phyloP scores from a whole-genome alignment of 768 basidiomycete species.

The Leccinum disarticulatum region DNA sequence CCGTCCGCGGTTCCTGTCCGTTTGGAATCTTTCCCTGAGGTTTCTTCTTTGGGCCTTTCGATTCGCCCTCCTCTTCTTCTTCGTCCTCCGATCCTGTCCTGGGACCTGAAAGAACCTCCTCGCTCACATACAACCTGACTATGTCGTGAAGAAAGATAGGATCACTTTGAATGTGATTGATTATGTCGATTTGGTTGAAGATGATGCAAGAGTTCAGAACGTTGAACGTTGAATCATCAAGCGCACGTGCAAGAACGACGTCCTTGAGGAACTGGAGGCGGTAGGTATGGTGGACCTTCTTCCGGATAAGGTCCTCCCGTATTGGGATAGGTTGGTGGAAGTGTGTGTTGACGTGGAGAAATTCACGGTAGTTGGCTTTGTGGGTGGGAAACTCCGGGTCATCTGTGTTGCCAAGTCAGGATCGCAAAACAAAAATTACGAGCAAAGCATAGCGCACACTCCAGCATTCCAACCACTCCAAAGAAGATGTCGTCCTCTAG shows the following conservation, averaged over 20 bases:
- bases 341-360: conserved; percentile 76
- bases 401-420: conserved; percentile 49
- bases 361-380: conserved; percentile 96
- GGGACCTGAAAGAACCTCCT: conserved; percentile 54
- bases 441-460: conserved; percentile 63
- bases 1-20: conserved; percentile 27
- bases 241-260: conserved; percentile 90
- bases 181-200: conserved; percentile 99
- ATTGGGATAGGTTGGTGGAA: conserved; percentile 91
- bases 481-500: conserved; percentile 90
- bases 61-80: conserved; percentile 22
- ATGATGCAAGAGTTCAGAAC: conserved; percentile 97
- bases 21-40: conserved; percentile 38
- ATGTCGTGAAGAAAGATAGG: conserved; percentile 73
- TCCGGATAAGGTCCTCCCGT: conserved; percentile 68
- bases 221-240: conserved; percentile 97
- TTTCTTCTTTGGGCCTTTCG: conserved; percentile 39
- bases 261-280: conserved; percentile 97
- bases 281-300: conserved; percentile 96
- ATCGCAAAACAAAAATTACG: conserved; percentile 2
- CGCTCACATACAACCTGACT: conserved; percentile 72
- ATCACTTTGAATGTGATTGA: conserved; percentile 83
- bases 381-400: conserved; percentile 96
- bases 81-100: conserved; percentile 32
- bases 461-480: conserved; percentile 93